phyloP scores from a whole-genome alignment of 257 asterid species.

The Solanum peruvianum region DNA sequence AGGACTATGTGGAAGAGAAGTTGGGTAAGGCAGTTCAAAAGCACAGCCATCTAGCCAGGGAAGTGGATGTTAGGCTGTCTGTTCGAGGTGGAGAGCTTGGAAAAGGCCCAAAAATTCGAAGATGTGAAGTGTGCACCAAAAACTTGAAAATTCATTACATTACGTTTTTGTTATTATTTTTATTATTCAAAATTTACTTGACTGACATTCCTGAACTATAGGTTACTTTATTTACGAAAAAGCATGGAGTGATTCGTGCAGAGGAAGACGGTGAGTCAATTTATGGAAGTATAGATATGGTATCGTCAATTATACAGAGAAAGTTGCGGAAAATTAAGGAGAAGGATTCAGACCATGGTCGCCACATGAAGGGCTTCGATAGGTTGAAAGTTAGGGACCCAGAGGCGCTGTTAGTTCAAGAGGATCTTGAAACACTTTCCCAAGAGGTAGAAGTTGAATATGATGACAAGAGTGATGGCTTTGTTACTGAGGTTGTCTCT shows the following conservation, averaged over 20 bases:
- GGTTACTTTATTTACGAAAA: conserved; percentile 87
- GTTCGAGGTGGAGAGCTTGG: conserved; percentile 88
- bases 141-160: not conserved
- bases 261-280: conserved; percentile 81
- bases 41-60: conserved; percentile 84
- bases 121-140: conserved; percentile 63
- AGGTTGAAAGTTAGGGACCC: conserved; percentile 58
- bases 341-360: conserved; percentile 86
- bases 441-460: conserved; percentile 29
- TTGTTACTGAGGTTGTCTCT: conserved; percentile 41
- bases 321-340: conserved; percentile 93
- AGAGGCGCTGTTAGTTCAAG: conserved; percentile 8
- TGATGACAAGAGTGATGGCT: conserved; percentile 16
- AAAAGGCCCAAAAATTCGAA: conserved; percentile 73
- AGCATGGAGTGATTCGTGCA: conserved; percentile 84
- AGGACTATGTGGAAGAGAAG: conserved; percentile 77
- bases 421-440: conserved; percentile 26
- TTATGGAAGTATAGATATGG: conserved; percentile 71
- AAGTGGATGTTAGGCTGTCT: conserved; percentile 82
- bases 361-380: conserved; percentile 85
- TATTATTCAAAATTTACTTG: not conserved
- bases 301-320: conserved; percentile 67
- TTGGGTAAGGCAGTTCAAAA: conserved; percentile 80
- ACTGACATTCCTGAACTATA: conserved; percentile 4
- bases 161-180: not conserved